A percentile compares a stretch with the other conserved stretches of the same genome.
phyloP scores from a whole-genome alignment of 2,329 filamentous ascomycete species.

The Pseudogymnoascus sp. region DNA sequence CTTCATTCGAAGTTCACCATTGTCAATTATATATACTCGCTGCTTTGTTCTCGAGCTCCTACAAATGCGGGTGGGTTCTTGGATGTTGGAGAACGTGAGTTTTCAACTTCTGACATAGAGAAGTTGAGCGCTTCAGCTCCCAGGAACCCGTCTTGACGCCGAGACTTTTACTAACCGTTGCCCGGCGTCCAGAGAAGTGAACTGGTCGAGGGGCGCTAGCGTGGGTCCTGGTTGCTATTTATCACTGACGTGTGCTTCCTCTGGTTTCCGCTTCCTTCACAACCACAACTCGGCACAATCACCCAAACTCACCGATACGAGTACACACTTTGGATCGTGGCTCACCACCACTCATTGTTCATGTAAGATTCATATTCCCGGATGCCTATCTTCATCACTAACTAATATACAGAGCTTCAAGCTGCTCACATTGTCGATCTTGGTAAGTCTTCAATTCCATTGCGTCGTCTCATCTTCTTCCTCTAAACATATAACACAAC shows the following conservation, averaged over 20 bases:
- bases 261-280: background rate
- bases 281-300: background rate
- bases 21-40: background rate
- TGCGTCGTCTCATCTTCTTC: background rate
- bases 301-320: background rate
- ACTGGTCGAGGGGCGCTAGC: background rate
- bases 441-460: background rate
- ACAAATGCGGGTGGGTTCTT: background rate
- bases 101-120: background rate
- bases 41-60: background rate
- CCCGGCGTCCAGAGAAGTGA: background rate
- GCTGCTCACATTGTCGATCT: background rate
- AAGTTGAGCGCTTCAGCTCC: background rate
- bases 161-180: background rate
- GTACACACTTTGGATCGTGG: background rate
- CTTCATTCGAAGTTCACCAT: background rate
- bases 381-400: background rate
- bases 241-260: background rate
- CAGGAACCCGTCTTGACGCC: background rate
- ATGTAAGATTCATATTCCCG: background rate
- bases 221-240: background rate
- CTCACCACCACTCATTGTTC: background rate
- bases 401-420: conserved; percentile 3
- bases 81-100: background rate
- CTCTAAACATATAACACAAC: background rate